Base-by-base conservation (phyloP, 2,329 filamentous ascomycete species). In the Stemphylium vesicarium region DNA sequence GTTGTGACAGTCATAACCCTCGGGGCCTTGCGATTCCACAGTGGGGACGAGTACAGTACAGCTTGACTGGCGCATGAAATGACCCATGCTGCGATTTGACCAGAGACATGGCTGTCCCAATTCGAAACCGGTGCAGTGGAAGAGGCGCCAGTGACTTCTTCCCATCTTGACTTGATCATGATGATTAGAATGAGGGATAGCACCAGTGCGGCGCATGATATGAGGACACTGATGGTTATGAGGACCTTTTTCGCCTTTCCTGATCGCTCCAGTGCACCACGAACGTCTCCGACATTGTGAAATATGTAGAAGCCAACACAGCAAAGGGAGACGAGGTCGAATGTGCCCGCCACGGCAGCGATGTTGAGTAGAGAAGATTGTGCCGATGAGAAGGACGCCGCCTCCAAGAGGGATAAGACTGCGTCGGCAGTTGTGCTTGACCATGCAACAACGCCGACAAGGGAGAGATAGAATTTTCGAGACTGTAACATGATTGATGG, bases 81-180 rank as follows among this genome's bases (percentile, higher is more conserved):
- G 9, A 58, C 56, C 72, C 73, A 77, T 5, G 73, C 50, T 15
- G 56, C 66, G 49, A 77, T 75, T 37, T 79, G 75, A 16, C 69
- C 69, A 29, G 74, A 63, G 35, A 78, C 64, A 29, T 59, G 53
- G 32, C 53, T 50, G 36, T 56, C 56, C 70, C 68, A 73, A 40
- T 63, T 44, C 3, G 50, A 60, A 15, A 67, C 56, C 12, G 59
- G 55, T 31, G 53, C 60, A 33, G 41, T 47, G 1, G 66, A 57
- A 5, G 57, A 53, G 8, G 42, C 45, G 6, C 46, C 48, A 18
- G 60, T 40, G 15, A 72, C 48, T 26, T 69, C 59, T 39, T 53
- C 44, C 59, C 58, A 62, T 44, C 53, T 61, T n/a, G 55, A 57
- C 44, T 68, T 68, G 57, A 72, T 65, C 41, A 63, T 54, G 39